Evolutionary conservation across 805 yeast genomes (phyloP), one percentile per base, ranked within the genome.

Genomic region (Scheffersomyces coipomensis): DNA sequence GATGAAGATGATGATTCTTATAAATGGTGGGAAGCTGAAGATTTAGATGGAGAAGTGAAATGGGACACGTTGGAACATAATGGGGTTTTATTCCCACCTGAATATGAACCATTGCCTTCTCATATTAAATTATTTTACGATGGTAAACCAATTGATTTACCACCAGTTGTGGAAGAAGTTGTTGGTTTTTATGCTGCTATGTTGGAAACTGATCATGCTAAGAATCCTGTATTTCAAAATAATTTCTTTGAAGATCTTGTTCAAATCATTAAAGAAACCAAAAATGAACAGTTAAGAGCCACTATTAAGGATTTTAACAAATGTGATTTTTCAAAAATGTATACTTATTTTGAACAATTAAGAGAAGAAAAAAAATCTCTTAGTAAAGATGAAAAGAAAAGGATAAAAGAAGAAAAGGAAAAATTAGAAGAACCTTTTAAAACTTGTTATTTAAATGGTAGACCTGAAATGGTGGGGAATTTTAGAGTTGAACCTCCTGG

Each of bases 401-500:
- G 62, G 36, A 42, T 85, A 26, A 85, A 86, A 57, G 74, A 72
- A 23, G 95, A 85, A 47, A 83, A 78, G 50, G 96, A 88, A 38
- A 74, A 72, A 38, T 48, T 75, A 11, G 97, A 90, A 61, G 97
- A 85, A 56, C 83, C 84, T 22, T 91, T 71, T 65, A 87, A 86
- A 54, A 80, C 76, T 19, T 91, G 98, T 66, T 57, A 76, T 24
- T 67, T 91, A 34, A 88, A 91, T 58, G 97, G 97, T 13, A 76
- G 96, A 49, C 84, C 78, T 53, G 97, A 91, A 55, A 90, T 83
- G 52, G 95, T 91, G 22, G 97, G 97, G 18, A 91, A 91, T 58
- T 91, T 91, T 61, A 73, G 91, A 55, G 83, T 91, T 35, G 99
- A 91, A 71, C 98, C 98, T 23, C 98, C 99, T 0, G 97, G 96